A percentile compares a stretch with the other conserved stretches of the same genome.
Evolutionary conservation across 495 filamentous ascomycete species (phyloP).

Genomic region (Hypoxylon lienhwacheense): DNA sequence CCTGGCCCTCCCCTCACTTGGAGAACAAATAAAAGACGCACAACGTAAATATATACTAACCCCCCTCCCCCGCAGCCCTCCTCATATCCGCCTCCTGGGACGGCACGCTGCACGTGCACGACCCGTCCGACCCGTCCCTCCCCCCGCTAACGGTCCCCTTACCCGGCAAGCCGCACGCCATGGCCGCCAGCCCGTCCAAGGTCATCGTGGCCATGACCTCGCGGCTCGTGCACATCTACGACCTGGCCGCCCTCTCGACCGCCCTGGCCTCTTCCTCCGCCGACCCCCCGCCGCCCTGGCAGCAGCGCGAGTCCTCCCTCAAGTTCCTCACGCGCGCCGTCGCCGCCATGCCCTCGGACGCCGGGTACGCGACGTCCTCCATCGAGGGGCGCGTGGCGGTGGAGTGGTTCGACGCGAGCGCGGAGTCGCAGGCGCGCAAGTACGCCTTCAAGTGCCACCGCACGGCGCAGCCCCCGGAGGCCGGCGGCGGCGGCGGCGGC

Average conservation of each 20-base stretch:
- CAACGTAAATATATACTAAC: slow-evolving; percentile 6
- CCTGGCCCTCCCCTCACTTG: neutral
- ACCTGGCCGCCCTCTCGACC: slow-evolving; percentile 67
- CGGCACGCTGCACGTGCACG: slow-evolving; percentile 81
- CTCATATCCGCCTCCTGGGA: slow-evolving; percentile 95
- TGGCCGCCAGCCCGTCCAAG: slow-evolving; percentile 78
- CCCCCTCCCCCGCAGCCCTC: slow-evolving; percentile 46
- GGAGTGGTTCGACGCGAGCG: slow-evolving; percentile 92
- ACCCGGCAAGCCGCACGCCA: slow-evolving; percentile 82
- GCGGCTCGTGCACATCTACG: slow-evolving; percentile 88
- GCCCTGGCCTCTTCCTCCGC: slow-evolving; percentile 50
- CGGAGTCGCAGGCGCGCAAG: slow-evolving; percentile 82
- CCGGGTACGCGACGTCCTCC: slow-evolving; percentile 81
- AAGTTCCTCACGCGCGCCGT: slow-evolving; percentile 95
- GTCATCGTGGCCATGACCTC: slow-evolving; percentile 96
- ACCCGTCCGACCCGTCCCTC: slow-evolving; percentile 49
- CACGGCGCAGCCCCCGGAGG: slow-evolving; percentile 47
- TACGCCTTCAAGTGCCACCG: slow-evolving; percentile 99
- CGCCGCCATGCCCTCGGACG: slow-evolving; percentile 95
- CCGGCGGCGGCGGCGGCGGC: slow-evolving; percentile 42
- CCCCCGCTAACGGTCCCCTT: slow-evolving; percentile 63
- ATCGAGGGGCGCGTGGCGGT: slow-evolving; percentile 96
- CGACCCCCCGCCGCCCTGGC: slow-evolving; percentile 73
- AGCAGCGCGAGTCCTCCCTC: slow-evolving; percentile 83
- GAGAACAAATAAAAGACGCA: neutral